Evolutionary conservation across 768 basidiomycete genomes (phyloP), one percentile per base, ranked within the genome.

Genomic region (Tulasnella sp.): DNA sequence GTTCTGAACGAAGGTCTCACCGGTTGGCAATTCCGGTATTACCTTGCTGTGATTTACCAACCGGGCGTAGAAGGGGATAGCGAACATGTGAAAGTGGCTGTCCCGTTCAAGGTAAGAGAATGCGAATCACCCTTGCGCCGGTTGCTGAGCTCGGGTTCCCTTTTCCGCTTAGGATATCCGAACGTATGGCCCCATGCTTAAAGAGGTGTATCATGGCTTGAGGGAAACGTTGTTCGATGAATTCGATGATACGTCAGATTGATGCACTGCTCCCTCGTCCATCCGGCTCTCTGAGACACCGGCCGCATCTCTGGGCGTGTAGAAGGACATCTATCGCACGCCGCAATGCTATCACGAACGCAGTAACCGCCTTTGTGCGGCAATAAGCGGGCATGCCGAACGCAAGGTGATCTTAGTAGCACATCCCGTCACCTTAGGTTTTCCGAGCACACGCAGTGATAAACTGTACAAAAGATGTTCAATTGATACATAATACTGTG

Each of bases 1-100:
- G 81, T 93, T 39, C 90, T 94, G 75, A 91, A 93, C 81, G 93
- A 95, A 83, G 93, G 90, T 1, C 83, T 94, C 20, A 86, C 84
- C 15, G 83, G 91, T 70, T 95, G 93, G 93, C 86, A 92, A 82
- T 87, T 93, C 29, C 87, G 89, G 20, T 92, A 89, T 81, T 93
- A 92, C 81, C 84, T 93, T 11, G 90, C 74, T 73, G 78, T 80
- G 35, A 74, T 78, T 80, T 90, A 29, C 84, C 85, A 40, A 81
- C 44, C 44, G 13, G 44, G 44, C 15, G 44, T 44, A 13, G 82
- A 37, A 16, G 42, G 37, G 11, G 29, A 32, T 51, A 32, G 44
- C 6, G 79, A 79, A 67, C 81, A 0, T 82, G 85, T 80, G 80
- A 81, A 44, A 16, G 79, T 92, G 6, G 85, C 88, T 9, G 88